These are phyloP conservation scores for Boletus rubescentipes DNA, from an alignment of 768 basidiomycete species.

Conservation along the genomic window DNA sequence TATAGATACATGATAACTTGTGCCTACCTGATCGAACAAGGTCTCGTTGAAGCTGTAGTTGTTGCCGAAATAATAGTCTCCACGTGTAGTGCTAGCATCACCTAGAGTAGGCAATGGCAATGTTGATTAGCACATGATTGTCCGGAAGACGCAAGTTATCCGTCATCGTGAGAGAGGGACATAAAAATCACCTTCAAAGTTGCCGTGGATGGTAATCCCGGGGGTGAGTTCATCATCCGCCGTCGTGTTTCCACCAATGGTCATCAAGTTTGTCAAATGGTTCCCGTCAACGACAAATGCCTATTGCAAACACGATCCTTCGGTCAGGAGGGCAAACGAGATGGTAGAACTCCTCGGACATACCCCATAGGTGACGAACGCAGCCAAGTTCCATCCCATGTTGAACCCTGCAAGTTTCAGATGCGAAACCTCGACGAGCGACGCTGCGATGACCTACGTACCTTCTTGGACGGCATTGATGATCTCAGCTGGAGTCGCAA, in stretches of 20 bases:
- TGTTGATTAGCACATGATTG: background rate
- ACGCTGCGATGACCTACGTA: background rate
- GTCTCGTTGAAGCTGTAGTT: conserved; percentile 29
- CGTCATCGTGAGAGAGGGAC: background rate
- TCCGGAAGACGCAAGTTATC: background rate
- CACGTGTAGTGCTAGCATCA: conserved; percentile 26
- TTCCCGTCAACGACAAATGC: conserved; percentile 28
- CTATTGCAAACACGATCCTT: conserved; percentile 1
- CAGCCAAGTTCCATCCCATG: conserved; percentile 23
- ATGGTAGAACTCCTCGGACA: background rate
- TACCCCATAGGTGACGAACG: conserved; percentile 25
- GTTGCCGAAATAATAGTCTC: conserved; percentile 26
- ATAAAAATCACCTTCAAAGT: conserved; percentile 21
- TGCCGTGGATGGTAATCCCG: conserved; percentile 24
- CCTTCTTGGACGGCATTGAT: conserved; percentile 27
- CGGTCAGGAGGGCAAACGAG: background rate
- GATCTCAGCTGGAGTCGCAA: conserved; percentile 23
- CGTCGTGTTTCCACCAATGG: conserved; percentile 25
- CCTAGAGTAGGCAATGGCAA: conserved; percentile 4
- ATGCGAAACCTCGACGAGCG: background rate
- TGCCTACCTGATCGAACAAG: conserved; percentile 18
- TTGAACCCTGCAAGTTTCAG: conserved; percentile 17
- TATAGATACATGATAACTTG: background rate
- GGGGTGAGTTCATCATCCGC: conserved; percentile 9
- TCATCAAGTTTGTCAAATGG: conserved; percentile 29